Base-by-base conservation (phyloP, 2,329 filamentous ascomycete genomes). In the Rugonectria rugulosa region DNA sequence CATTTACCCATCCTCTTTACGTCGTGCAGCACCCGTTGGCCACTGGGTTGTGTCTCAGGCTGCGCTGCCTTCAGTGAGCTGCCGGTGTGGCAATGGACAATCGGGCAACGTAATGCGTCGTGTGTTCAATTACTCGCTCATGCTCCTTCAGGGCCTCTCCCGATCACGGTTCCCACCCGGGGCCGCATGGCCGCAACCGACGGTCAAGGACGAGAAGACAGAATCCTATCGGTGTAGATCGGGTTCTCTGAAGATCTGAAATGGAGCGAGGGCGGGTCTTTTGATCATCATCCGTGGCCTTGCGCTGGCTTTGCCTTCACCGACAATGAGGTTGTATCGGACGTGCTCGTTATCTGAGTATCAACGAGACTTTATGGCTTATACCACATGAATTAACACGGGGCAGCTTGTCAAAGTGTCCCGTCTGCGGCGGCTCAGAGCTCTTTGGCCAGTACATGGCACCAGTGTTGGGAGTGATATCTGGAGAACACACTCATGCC, bases 71-170 rank as follows among this genome's bases (percentile, higher is more conserved):
- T n/a, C n/a, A n/a, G n/a, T n/a, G n/a, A n/a, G n/a, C 31, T 29
- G 51, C 36, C 43, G 31, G 38, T 37, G 31, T 48, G n/a, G n/a
- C n/a, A n/a, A n/a, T n/a, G 23, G 45, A 48, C 31, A 24, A 48
- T 43, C 19, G 24, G 38, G 8, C 45, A 38, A 37, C 40, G 38
- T 32, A 24, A 49, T 55, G 40, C 32, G 24, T n/a, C n/a, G n/a
- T n/a, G n/a, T n/a, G n/a, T 49, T 49, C 44, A 49, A 55, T 55
- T 49, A 49, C 38, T 49, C 17, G 32, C 38, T 45, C 32, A 44
- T 40, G 37, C 31, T 24, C 31, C 36, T 19, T 29, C 31, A 37
- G 32, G 37, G 26, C 45, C 38, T 7, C n/a, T 23, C 47, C 21
- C 17, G 24, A 48, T 43, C 44, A 48, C 20, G 37, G 23, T 21